Evolutionary conservation across 805 yeast genomes (phyloP), one percentile per base, ranked within the genome.

Genomic region (Candida yuanshanica): DNA sequence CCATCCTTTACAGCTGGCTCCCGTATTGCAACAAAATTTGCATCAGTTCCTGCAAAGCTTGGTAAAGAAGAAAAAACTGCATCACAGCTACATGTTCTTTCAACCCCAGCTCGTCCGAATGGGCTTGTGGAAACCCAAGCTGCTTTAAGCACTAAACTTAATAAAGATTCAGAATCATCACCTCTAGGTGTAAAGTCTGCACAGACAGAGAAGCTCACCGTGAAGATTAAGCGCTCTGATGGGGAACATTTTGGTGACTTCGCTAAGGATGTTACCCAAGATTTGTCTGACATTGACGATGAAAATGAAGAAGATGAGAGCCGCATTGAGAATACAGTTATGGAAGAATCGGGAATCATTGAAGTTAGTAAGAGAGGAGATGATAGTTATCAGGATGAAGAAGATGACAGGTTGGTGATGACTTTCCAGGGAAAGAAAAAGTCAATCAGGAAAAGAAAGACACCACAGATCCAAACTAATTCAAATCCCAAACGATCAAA

Each of bases 201-300:
- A n/a, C n/a, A n/a, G n/a, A n/a, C n/a, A n/a, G n/a, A n/a, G n/a
- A n/a, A n/a, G n/a, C n/a, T n/a, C n/a, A n/a, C n/a, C n/a, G n/a
- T n/a, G n/a, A n/a, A n/a, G n/a, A n/a, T n/a, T n/a, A n/a, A n/a
- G n/a, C n/a, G n/a, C n/a, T n/a, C n/a, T 14, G 31, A 27, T 14
- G 31, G 16, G 7, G 31, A 27, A 14, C 18, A 27, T 24, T 36
- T 20, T 50, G 32, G 44, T 33, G 36, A 23, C 8, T 24, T 52
- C 9, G 47, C 44, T 1, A 47, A 26, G 2, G 46, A 58, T 33
- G 36, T 58, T 16, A 53, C 62, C 10, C 60, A 58, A 33, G 61
- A 58, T 1, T 24, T 58, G 2, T 52, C 59, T 4, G 60, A 58
- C 29, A 47, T 56, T 31, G 61, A 56, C 29, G 59, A 57, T 14